These are phyloP conservation scores for Colletotrichum cereale DNA, from an alignment of 2,329 filamentous ascomycete genomes.

Conservation along the genomic window DNA sequence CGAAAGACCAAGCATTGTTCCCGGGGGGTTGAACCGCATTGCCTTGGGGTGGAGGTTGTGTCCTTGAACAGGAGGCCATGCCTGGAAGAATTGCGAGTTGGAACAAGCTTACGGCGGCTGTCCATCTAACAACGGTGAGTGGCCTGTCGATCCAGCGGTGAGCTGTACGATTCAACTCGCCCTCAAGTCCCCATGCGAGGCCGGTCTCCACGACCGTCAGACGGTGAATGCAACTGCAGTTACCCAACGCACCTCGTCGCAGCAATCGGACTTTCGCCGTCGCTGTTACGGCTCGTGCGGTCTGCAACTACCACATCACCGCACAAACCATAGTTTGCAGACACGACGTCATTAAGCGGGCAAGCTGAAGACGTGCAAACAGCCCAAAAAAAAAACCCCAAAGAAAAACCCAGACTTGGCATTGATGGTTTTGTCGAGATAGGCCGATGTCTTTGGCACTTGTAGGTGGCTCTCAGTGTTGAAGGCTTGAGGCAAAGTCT, in stretches of 20 bases:
- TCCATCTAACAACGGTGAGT: neutral
- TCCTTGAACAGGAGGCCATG: neutral
- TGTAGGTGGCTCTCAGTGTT: neutral
- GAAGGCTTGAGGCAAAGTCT: neutral
- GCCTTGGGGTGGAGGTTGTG: neutral
- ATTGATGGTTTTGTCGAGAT: neutral
- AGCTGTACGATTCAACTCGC: conserved; percentile 12
- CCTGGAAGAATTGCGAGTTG: neutral
- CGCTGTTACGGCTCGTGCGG: neutral
- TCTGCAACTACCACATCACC: neutral
- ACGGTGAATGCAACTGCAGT: neutral
- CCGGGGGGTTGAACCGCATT: neutral
- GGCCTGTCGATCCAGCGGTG: conserved; percentile 32
- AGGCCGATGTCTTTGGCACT: neutral
- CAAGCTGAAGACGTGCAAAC: neutral
- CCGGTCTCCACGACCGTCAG: neutral
- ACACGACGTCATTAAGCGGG: conserved; percentile 18
- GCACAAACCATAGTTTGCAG: conserved; percentile 3
- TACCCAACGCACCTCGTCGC: neutral
- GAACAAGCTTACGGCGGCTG: conserved; percentile 20
- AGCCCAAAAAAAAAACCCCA: too few species aligned
- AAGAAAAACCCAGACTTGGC: neutral
- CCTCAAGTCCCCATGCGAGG: neutral
- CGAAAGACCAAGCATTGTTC: neutral
- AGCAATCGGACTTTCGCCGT: neutral